Percentiles rank a stretch among this genome's conserved stretches.
phyloP scores from a whole-genome alignment of 2,329 filamentous ascomycete genomes.

The Hymenoscyphus albidus region DNA sequence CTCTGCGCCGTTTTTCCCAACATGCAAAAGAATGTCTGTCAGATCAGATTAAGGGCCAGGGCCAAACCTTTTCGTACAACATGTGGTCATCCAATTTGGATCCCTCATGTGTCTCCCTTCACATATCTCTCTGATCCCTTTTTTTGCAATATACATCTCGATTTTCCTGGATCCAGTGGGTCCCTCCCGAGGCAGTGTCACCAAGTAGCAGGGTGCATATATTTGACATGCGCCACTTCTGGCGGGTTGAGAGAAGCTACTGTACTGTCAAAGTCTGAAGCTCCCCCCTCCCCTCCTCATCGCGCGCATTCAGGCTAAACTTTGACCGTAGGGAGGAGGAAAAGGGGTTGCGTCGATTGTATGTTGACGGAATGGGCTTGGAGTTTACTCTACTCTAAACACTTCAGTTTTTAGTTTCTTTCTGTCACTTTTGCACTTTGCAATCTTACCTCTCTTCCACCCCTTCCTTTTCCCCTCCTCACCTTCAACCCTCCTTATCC shows the following conservation, averaged over 20 bases:
- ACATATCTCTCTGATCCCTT: neutral
- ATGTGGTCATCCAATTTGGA: constrained; percentile 3
- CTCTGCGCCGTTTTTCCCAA: neutral
- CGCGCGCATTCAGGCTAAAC: neutral
- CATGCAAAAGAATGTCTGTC: neutral
- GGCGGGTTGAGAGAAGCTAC: neutral
- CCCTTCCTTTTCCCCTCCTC: no score
- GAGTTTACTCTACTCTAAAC: no score
- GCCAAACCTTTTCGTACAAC: constrained; percentile 3
- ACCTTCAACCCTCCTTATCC: no score
- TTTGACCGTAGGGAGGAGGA: neutral
- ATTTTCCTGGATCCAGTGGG: neutral
- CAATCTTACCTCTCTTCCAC: no score
- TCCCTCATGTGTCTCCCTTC: neutral
- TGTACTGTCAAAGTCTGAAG: neutral
- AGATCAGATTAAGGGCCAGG: neutral
- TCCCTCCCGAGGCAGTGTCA: neutral
- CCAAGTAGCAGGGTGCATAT: neutral
- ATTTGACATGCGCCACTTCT: constrained; percentile 1
- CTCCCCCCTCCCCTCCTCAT: neutral
- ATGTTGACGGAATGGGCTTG: neutral
- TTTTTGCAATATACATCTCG: neutral
- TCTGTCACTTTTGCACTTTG: no score
- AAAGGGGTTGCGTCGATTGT: neutral
- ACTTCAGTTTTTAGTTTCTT: no score